These are phyloP conservation scores for Starmerella khaoyaiensis DNA, from an alignment of 805 yeast genomes.

Conservation along the genomic window DNA sequence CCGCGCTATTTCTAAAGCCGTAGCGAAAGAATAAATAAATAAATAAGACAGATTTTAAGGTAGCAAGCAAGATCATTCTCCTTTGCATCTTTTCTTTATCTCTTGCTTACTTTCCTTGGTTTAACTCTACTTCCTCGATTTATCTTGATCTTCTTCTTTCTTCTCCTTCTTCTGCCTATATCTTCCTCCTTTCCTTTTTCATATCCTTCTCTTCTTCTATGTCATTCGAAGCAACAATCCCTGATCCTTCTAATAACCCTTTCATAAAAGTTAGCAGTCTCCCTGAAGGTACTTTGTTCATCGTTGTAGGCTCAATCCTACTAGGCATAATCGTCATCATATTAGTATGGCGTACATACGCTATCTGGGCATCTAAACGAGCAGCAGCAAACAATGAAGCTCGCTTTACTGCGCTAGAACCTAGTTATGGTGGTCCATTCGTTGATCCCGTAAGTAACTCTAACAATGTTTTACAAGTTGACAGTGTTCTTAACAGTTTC, in stretches of 20 bases:
- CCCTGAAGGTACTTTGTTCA: conserved; percentile 72
- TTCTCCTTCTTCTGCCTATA: too few species aligned
- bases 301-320: conserved; percentile 60
- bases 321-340: conserved; percentile 45
- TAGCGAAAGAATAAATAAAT: neutral
- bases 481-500: conserved; percentile 3
- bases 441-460: conserved; percentile 19
- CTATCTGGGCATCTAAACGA: conserved; percentile 37
- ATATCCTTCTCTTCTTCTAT: too few species aligned
- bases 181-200: too few species aligned
- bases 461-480: conserved; percentile 4
- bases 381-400: conserved; percentile 37
- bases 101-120: too few species aligned
- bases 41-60: neutral
- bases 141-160: too few species aligned
- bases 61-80: too few species aligned
- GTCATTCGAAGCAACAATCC: conserved; percentile 36
- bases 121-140: too few species aligned
- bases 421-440: conserved; percentile 21
- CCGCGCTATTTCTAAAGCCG: conserved; percentile 8
- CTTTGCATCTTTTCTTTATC: too few species aligned
- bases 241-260: conserved; percentile 52
- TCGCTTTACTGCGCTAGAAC: conserved; percentile 19
- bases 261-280: conserved; percentile 38
- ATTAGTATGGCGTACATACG: conserved; percentile 39